phyloP scores from a whole-genome alignment of 225 moss, liverwort and hornwort species.

The Anthoceros angustus region DNA sequence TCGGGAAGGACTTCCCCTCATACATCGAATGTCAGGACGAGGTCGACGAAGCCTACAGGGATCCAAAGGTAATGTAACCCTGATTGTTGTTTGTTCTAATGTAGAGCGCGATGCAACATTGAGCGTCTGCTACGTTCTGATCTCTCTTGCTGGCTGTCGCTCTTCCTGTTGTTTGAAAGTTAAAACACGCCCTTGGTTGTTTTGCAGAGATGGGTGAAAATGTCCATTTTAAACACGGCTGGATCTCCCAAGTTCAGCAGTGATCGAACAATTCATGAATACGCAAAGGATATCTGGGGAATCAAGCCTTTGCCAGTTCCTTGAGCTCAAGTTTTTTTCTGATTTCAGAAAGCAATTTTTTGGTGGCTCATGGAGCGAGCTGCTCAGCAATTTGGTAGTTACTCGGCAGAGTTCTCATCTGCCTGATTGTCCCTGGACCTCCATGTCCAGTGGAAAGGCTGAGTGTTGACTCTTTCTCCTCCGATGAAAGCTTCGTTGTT shows the following conservation, averaged over 20 bases:
- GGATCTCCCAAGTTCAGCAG: slow-evolving; percentile 76
- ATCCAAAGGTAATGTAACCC: slow-evolving; percentile 40
- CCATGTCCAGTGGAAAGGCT: no score
- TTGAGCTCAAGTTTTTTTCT: slow-evolving; percentile 13
- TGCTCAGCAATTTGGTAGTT: not conserved
- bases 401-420: not conserved
- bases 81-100: not conserved
- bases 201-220: slow-evolving; percentile 68
- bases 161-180: not conserved
- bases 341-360: not conserved
- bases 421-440: no score
- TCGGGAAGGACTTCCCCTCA: slow-evolving; percentile 77
- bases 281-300: slow-evolving; percentile 78
- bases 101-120: not conserved
- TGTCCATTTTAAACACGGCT: slow-evolving; percentile 79
- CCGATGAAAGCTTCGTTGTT: no score
- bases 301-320: slow-evolving; percentile 46
- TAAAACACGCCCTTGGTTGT: not conserved
- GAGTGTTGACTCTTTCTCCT: no score
- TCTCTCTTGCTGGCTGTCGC: not conserved
- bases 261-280: slow-evolving; percentile 85
- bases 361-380: not conserved
- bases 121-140: not conserved
- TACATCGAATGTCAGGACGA: slow-evolving; percentile 72
- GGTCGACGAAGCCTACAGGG: slow-evolving; percentile 60